These are phyloP conservation scores for Microdochium paspali DNA, from an alignment of 2,329 filamentous ascomycete genomes.

Conservation along the genomic window DNA sequence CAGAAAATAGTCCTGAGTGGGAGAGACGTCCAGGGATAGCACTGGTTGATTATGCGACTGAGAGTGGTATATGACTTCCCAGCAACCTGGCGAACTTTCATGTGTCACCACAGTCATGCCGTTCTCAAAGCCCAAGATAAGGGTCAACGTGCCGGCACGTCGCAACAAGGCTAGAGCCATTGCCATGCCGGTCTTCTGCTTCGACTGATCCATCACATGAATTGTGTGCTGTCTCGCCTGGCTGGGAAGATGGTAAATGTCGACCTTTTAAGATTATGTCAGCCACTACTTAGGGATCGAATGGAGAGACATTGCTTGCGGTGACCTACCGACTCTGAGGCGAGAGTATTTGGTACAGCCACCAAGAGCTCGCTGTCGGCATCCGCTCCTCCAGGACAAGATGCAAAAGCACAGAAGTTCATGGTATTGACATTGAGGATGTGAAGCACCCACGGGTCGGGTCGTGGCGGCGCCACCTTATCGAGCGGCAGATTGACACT, in stretches of 20 bases:
- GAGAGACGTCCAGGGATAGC: conserved; percentile 57
- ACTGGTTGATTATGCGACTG: conserved; percentile 72
- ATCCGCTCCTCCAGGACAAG: conserved; percentile 33
- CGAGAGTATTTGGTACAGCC: conserved; percentile 71
- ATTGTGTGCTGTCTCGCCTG: conserved; percentile 58
- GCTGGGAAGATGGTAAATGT: conserved; percentile 74
- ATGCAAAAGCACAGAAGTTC: conserved; percentile 85
- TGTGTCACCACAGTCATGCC: conserved; percentile 62
- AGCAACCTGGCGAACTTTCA: conserved; percentile 32
- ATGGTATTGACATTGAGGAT: conserved; percentile 81
- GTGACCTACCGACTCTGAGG: conserved; percentile 55
- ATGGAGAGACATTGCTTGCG: background rate
- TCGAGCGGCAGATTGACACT: conserved; percentile 67
- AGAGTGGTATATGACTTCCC: conserved; percentile 49
- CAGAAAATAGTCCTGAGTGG: conserved; percentile 49
- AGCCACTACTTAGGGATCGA: background rate
- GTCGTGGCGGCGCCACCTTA: conserved; percentile 32
- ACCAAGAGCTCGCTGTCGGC: conserved; percentile 43
- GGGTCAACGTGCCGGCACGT: conserved; percentile 38
- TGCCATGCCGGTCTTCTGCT: conserved; percentile 63
- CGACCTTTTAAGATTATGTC: conserved; percentile 39
- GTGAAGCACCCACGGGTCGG: conserved; percentile 77
- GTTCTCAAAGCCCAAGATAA: conserved; percentile 78
- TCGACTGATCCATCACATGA: conserved; percentile 23
- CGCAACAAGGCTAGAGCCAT: conserved; percentile 68